Evolutionary conservation across 306 rosid genomes (phyloP).

Genomic region (Chamaecrista fasciculata): DNA sequence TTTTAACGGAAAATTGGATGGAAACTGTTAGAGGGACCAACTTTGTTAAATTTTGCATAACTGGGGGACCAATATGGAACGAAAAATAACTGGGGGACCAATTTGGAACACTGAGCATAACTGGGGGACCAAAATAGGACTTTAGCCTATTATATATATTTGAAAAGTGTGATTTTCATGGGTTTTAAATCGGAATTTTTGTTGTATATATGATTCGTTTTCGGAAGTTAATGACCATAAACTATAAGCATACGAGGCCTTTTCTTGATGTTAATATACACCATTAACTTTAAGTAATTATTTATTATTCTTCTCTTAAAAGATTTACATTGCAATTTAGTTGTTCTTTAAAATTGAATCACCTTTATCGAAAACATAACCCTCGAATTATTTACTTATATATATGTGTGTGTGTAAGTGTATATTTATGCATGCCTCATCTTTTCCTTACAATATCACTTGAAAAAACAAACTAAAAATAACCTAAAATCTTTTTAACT

Average conservation of each 20-base stretch:
- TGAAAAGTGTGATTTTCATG: slow-evolving; percentile 33
- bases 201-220: slow-evolving; percentile 23
- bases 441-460: background rate
- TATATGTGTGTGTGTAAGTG: no score
- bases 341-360: slow-evolving; percentile 27
- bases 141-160: background rate
- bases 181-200: slow-evolving; percentile 24
- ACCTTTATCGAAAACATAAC: slow-evolving; percentile 1
- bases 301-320: slow-evolving; percentile 28
- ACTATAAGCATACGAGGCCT: background rate
- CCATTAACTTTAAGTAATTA: slow-evolving; percentile 3
- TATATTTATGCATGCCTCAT: no score
- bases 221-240: slow-evolving; percentile 25
- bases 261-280: slow-evolving; percentile 31
- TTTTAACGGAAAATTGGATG: no score
- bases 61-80: no score
- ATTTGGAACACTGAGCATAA: no score
- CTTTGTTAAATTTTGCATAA: no score
- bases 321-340: slow-evolving; percentile 36
- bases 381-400: background rate
- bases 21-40: no score
- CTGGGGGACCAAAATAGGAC: no score
- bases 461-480: background rate
- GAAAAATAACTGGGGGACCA: no score
- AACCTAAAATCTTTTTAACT: background rate